phyloP scores from a whole-genome alignment of 1,284 basidiomycete genomes.

The Ganoderma multipileum region DNA sequence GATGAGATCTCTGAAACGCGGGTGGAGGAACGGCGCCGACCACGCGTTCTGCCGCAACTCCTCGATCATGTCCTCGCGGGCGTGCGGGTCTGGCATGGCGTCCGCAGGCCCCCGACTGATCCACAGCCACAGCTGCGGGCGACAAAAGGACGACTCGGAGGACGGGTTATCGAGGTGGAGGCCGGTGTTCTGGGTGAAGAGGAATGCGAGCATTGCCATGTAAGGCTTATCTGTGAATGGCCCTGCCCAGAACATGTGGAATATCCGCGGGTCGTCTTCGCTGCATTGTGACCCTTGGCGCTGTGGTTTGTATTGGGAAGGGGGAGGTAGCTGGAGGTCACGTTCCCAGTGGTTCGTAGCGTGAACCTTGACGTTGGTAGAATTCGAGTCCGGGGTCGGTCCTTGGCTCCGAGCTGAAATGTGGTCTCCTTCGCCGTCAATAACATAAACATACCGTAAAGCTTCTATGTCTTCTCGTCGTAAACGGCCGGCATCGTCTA shows the following conservation, averaged over 20 bases:
- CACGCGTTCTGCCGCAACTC: slow-evolving; percentile 66
- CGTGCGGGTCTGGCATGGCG: slow-evolving; percentile 59
- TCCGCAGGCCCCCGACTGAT: slow-evolving; percentile 71
- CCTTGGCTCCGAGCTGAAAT: slow-evolving; percentile 34
- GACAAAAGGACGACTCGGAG: slow-evolving; percentile 52
- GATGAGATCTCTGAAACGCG: slow-evolving; percentile 69
- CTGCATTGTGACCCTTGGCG: slow-evolving; percentile 58
- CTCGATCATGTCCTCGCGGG: slow-evolving; percentile 64
- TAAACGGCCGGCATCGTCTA: slow-evolving; percentile 66
- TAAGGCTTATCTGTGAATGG: slow-evolving; percentile 84
- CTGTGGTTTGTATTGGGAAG: slow-evolving; percentile 46
- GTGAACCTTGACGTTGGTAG: slow-evolving; percentile 8
- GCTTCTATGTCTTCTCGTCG: slow-evolving; percentile 63
- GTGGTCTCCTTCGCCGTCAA: slow-evolving; percentile 54
- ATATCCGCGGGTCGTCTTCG: slow-evolving; percentile 69
- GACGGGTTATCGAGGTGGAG: slow-evolving; percentile 54
- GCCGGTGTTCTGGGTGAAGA: slow-evolving; percentile 80
- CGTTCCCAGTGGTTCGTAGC: slow-evolving; percentile 48
- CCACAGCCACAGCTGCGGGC: slow-evolving; percentile 79
- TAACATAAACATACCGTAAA: slow-evolving; percentile 73
- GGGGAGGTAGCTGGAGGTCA: slow-evolving; percentile 43
- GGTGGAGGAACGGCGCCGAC: slow-evolving; percentile 72
- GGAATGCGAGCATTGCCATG: slow-evolving; percentile 74
- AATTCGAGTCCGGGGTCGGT: slow-evolving; percentile 11
- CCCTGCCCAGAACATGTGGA: slow-evolving; percentile 86